Base-by-base conservation (phyloP, 129 eudicot genomes). In the Saposhnikovia divaricata region DNA sequence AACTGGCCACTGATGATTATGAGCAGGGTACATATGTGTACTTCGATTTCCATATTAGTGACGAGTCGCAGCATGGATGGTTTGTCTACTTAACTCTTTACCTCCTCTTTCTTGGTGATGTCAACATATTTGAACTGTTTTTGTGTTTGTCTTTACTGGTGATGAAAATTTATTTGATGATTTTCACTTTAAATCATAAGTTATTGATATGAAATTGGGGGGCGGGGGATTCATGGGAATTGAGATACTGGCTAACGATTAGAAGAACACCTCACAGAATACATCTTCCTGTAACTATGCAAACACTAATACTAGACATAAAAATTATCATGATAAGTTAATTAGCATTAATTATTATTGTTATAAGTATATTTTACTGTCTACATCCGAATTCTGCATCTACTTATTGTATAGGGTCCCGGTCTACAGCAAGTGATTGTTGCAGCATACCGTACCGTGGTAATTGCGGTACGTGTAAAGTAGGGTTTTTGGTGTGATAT, bases 1-100 rank as follows among this genome's bases (percentile, higher is more conserved):
- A 89, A 74, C 88, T 92, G 48, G 96, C 97, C 75, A 90, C 99
- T 10, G 99, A 96, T 85, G 99, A 96, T 80, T 96, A 83, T 89
- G 99, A 96, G 84, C 93, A 90, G 82, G 98, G 99, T 75, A 90
- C 97, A n/a, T 96, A 96, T 68, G 97, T 96, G 19, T 96, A 96
- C 87, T 96, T 96, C 12, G 98, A 96, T 84, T 92, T 90, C 86
- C 96, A 90, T 82, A 88, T 90, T 63, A 87, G 81, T 38, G 97
- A 94, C 75, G 97, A 95, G 83, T 82, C 82, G 85, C 93, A 93
- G 78, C 91, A 96, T 42, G 99, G 99, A 72, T 96, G 99, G 99
- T 96, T 90, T 27, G 95, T 45, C 75, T 55, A 25, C 69, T 53
- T 66, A 48, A 31, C n/a, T 72, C 69, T 0, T 3, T 61, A 31